Evolutionary conservation across 495 filamentous ascomycete genomes (phyloP).

Genomic region (Penicillium chermesinum): DNA sequence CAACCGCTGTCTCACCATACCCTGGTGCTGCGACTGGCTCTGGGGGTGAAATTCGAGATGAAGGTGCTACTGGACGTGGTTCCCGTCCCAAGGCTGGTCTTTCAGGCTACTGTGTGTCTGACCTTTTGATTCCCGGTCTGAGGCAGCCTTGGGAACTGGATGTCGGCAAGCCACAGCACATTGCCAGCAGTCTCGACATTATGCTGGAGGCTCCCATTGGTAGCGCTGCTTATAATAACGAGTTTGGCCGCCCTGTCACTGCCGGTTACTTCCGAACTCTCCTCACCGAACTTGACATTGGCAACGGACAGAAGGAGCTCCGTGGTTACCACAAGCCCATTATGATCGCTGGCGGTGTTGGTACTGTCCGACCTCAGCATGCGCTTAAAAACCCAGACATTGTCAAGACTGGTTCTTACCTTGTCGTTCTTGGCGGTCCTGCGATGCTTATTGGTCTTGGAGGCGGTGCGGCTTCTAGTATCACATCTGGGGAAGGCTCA

Average conservation of each 20-base stretch:
- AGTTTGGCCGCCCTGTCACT: constrained; percentile 91
- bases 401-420: constrained; percentile 75
- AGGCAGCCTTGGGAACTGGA: constrained; percentile 84
- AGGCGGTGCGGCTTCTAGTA: constrained; percentile 90
- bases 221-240: constrained; percentile 93
- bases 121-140: constrained; percentile 79
- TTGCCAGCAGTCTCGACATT: constrained; percentile 88
- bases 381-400: constrained; percentile 74
- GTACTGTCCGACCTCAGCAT: constrained; percentile 90
- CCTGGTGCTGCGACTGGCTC: constrained; percentile 87
- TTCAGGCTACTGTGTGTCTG: constrained; percentile 89
- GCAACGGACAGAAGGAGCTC: constrained; percentile 61
- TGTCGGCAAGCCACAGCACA: constrained; percentile 84
- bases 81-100: constrained; percentile 92
- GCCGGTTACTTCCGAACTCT: constrained; percentile 87
- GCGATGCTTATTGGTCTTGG: constrained; percentile 97
- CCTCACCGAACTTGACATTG: constrained; percentile 57
- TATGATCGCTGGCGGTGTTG: constrained; percentile 95
- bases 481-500: constrained; percentile 79
- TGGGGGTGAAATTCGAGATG: constrained; percentile 91
- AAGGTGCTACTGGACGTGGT: constrained; percentile 88
- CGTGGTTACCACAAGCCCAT: constrained; percentile 98
- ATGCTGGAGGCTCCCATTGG: constrained; percentile 97
- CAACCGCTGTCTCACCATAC: constrained; percentile 86
- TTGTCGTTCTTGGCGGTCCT: constrained; percentile 90